Percentiles rank a stretch among this genome's conserved stretches.
Evolutionary conservation across 2,329 filamentous ascomycete species (phyloP).

Genomic region (Truncatella angustata): DNA sequence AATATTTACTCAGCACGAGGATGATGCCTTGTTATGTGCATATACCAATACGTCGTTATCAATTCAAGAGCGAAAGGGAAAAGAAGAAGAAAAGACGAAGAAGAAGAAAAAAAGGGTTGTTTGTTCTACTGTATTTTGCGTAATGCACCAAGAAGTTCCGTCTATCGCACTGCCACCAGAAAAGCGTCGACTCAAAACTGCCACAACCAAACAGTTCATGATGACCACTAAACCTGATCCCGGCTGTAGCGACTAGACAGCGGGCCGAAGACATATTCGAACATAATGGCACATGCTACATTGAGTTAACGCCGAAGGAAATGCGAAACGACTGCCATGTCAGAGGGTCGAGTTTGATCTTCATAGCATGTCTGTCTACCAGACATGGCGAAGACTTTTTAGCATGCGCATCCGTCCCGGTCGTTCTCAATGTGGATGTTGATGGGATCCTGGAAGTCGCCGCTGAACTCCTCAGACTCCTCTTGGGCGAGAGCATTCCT

Average conservation of each 20-base stretch:
- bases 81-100: too few species aligned
- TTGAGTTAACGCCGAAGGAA: conserved; percentile 4
- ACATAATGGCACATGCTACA: conserved; percentile 3
- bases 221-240: background rate
- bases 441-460: conserved; percentile 96
- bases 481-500: conserved; percentile 94
- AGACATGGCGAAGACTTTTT: conserved; percentile 27
- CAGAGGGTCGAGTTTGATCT: background rate
- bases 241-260: too few species aligned
- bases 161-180: too few species aligned
- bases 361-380: background rate
- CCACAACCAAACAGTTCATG: background rate
- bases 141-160: too few species aligned
- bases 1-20: too few species aligned
- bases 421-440: conserved; percentile 97
- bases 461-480: conserved; percentile 95
- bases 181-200: too few species aligned
- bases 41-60: too few species aligned
- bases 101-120: too few species aligned
- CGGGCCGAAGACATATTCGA: conserved; percentile 1
- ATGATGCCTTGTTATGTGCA: too few species aligned
- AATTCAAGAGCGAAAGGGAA: too few species aligned
- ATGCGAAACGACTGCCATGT: background rate
- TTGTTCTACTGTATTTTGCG: too few species aligned
- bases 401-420: conserved; percentile 91